phyloP scores from a whole-genome alignment of 1,284 basidiomycete genomes.

The Sanghuangporus sanghuang region DNA sequence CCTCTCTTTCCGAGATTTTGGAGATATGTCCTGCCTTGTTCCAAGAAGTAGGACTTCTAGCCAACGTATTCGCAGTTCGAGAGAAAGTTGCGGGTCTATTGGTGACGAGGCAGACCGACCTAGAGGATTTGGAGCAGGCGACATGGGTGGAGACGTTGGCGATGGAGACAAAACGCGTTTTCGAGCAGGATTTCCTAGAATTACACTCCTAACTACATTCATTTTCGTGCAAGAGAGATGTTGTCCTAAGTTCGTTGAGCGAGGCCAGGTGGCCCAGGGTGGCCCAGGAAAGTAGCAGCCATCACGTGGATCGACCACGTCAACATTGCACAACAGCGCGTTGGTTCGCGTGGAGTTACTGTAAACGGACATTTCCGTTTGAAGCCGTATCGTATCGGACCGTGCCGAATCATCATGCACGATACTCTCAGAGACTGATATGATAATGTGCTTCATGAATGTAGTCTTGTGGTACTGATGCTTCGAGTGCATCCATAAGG shows the following conservation, averaged over 20 bases:
- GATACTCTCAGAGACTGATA: too few species aligned
- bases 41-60: slow-evolving; percentile 70
- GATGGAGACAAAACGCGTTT: slow-evolving; percentile 55
- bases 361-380: too few species aligned
- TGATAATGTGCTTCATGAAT: too few species aligned
- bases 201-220: slow-evolving; percentile 55
- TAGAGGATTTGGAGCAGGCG: not conserved
- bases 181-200: slow-evolving; percentile 66
- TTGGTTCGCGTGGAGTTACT: too few species aligned
- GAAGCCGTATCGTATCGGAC: too few species aligned
- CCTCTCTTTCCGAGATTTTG: slow-evolving; percentile 30
- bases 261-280: too few species aligned
- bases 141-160: slow-evolving; percentile 41
- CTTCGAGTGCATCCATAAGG: too few species aligned
- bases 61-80: slow-evolving; percentile 71
- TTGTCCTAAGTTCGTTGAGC: not conserved
- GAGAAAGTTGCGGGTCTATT: slow-evolving; percentile 58
- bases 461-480: too few species aligned
- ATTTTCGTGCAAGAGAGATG: not conserved
- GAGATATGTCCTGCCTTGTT: slow-evolving; percentile 41
- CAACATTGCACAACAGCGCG: too few species aligned
- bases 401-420: too few species aligned
- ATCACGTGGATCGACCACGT: too few species aligned
- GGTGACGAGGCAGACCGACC: slow-evolving; percentile 16
- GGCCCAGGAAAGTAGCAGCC: too few species aligned